Base-by-base conservation (phyloP, 257 asterid species). In the Leonotis leonurus region DNA sequence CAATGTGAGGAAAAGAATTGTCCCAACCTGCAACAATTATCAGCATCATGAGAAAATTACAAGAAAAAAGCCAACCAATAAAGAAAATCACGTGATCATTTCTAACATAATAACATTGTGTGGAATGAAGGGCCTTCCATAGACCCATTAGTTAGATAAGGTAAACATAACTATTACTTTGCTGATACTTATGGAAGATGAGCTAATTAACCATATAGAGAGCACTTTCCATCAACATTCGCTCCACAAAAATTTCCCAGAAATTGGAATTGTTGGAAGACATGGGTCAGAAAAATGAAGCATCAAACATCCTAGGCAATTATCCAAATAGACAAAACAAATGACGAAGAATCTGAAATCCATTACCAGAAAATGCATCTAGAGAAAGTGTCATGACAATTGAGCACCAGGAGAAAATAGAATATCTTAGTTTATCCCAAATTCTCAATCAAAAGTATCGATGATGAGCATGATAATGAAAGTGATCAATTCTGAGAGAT, bases 11-110 rank as follows among this genome's bases (percentile, higher is more conserved):
- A 72, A 79, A 37, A 74, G 50, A 68, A 88, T 68, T 14, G 94
- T 79, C 68, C 96, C 96, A 50, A 84, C 91, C 98, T 90, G 86
- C 82, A 62, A 35, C 44, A 63, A 70, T 43, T 3, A 64, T 26
- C 17, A 30, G 3, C 6, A 54, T 46, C 33, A 49, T 54, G 56
- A 43, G n/a, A 64, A 10, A 48, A 68, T 33, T 20, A 35, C 12
- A 29, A 18, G 17, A 43, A 64, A n/a, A 14, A 52, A n/a, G 7
- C 45, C 54, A 35, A 43, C 7, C 41, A 16, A 29, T 29, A 26
- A 20, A 0, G 12, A 21, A 22, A 67, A n/a, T 4, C n/a, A 21
- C 39, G 32, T 35, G 24, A 30, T 54, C 48, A 45, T 20, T 6
- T 39, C 20, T 50, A 61, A 14, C 22, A 41, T 50, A 24, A 29